phyloP scores from a whole-genome alignment of 78 protist species.

The Blattamonas nauphoetae region DNA sequence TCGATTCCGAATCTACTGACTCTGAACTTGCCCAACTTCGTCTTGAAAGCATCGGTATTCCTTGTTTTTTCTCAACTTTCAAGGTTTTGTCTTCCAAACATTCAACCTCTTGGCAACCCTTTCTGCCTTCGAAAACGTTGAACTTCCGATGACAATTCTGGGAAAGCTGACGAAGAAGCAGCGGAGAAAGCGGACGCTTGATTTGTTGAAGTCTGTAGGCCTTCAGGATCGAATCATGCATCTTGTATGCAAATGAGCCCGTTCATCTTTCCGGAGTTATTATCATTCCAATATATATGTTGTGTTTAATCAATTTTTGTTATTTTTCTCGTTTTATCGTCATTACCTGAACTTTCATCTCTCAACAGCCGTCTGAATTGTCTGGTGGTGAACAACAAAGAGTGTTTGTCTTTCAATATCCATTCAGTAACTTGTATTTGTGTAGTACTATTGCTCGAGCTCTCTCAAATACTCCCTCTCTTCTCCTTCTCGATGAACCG shows the following conservation, averaged over 20 bases:
- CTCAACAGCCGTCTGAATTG: slow-evolving; percentile 64
- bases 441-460: slow-evolving; percentile 76
- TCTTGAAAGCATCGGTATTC: background rate
- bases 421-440: background rate
- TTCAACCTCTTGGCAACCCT: slow-evolving; percentile 80
- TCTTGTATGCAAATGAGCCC: background rate
- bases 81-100: slow-evolving; percentile 84
- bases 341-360: no score
- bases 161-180: slow-evolving; percentile 55
- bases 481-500: slow-evolving; percentile 83
- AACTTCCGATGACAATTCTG: slow-evolving; percentile 74
- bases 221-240: slow-evolving; percentile 73
- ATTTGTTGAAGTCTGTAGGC: slow-evolving; percentile 44
- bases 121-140: slow-evolving; percentile 82
- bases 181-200: background rate
- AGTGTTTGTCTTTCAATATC: slow-evolving; percentile 31
- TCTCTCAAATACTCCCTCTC: slow-evolving; percentile 69
- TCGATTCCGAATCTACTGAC: background rate
- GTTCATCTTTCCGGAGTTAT: background rate
- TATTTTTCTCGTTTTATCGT: background rate
- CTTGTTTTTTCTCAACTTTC: background rate
- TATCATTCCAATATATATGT: background rate
- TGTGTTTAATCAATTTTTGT: background rate
- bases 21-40: background rate
- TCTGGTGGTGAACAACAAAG: slow-evolving; percentile 91